phyloP scores from a whole-genome alignment of 139 green algal genomes.

The Pseudopediastrum boryanum region DNA sequence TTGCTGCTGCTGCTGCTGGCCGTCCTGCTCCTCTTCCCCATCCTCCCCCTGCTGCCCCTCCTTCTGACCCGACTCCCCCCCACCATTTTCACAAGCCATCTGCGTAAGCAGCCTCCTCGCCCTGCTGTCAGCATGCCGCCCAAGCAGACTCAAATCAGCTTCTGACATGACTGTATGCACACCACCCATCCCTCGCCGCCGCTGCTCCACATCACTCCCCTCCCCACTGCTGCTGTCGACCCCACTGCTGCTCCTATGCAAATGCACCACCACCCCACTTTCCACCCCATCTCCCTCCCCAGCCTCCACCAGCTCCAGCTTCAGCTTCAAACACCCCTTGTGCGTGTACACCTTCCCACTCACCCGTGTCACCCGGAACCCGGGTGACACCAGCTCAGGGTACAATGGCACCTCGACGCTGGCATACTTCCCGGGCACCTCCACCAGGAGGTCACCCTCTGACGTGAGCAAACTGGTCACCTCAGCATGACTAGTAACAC shows the following conservation, averaged over 20 bases:
- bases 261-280: constrained; percentile 6
- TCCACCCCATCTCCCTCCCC: background rate
- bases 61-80: too few species aligned
- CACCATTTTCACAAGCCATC: too few species aligned
- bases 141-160: constrained; percentile 24
- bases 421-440: constrained; percentile 13
- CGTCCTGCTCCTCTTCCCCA: background rate
- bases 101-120: background rate
- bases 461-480: background rate
- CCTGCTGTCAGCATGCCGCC: background rate
- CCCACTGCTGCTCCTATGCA: constrained; percentile 7
- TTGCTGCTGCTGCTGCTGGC: background rate
- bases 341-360: constrained; percentile 14
- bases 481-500: constrained; percentile 1
- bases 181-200: background rate
- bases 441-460: background rate
- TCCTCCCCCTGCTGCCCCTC: background rate
- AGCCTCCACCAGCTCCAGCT: background rate
- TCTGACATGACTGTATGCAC: constrained; percentile 14
- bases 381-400: background rate
- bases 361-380: background rate
- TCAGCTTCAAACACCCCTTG: background rate
- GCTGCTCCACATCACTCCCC: constrained; percentile 6
- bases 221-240: constrained; percentile 21
- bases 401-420: background rate